Conservation (phyloP, 495 filamentous ascomycete genomes). For the Collariella sp. region DNA sequence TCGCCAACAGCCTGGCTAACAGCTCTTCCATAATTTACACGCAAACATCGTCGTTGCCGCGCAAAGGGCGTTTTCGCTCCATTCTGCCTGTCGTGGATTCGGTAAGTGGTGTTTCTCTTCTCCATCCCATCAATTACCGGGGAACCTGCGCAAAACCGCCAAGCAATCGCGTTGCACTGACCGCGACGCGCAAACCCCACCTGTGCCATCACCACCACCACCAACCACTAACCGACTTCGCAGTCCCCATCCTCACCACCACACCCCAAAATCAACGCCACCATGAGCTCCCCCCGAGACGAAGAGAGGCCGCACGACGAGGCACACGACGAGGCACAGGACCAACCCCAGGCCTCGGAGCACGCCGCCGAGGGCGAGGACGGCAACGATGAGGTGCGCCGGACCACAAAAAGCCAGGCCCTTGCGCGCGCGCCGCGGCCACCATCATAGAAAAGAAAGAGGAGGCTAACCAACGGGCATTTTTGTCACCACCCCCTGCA, state of each 20-base stretch:
- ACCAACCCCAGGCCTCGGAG: too few species aligned
- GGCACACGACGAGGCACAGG: constrained; percentile 10
- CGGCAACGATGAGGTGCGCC: constrained; percentile 39
- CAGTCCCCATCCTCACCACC: constrained; percentile 17
- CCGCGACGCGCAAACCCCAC: constrained; percentile 1
- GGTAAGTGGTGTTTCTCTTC: too few species aligned
- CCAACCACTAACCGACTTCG: not conserved
- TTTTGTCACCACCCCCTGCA: constrained; percentile 16
- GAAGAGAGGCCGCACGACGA: constrained; percentile 26
- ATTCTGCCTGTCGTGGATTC: too few species aligned
- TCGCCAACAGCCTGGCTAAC: too few species aligned
- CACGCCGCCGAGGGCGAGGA: constrained; percentile 34
- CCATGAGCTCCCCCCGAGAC: constrained; percentile 22
- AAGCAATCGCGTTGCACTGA: not conserved
- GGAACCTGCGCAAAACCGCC: too few species aligned
- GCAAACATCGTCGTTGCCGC: too few species aligned
- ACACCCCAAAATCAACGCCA: not conserved
- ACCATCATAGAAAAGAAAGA: constrained; percentile 4
- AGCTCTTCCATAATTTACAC: too few species aligned
- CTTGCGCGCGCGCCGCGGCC: not conserved
- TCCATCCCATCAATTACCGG: too few species aligned
- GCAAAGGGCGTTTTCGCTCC: too few species aligned
- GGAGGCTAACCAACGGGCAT: constrained; percentile 11
- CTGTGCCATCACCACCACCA: not conserved
- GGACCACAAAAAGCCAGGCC: not conserved